Base-by-base conservation (phyloP, 2,329 filamentous ascomycete genomes). In the Fragosphaeria purpurea region DNA sequence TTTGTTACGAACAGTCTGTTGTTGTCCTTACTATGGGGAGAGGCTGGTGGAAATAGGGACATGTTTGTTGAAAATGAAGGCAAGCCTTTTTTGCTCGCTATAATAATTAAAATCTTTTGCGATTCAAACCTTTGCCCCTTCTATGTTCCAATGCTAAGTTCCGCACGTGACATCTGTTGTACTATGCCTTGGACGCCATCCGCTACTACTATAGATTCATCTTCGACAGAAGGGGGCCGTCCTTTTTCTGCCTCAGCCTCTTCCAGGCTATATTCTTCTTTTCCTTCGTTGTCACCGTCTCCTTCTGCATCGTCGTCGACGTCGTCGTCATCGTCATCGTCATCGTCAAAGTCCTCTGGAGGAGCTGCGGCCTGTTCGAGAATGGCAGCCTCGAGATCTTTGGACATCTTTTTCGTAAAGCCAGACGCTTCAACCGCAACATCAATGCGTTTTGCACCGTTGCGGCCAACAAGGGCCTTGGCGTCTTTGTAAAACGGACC, bases 341-440 rank as follows among this genome's bases (percentile, higher is more conserved):
- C 59, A 10, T 59, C 58, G 7, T 62, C 63, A 30, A 65, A 67
- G 41, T 62, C 59, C 2, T 60, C 63, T 11, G 13, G 63, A 61
- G 70, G 63, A 44, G 65, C 55, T 41, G 73, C 70, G 48, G 82
- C 79, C 63, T 89, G 85, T 70, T 86, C 85, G 59, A 84, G 83
- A 70, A 98, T 93, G 57, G 95, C 95, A 8, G 80, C 78, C 63
- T 96, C 93, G 12, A 98, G 71, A 59, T 98, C 93, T 66, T 93
- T 95, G 12, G 88, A 80, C 85, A 96, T 95, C 70, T 95, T 97
- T 72, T 85, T 94, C 22, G 88, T 95, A 66, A 98, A 97, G 0
- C 93, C 93, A 2, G 88, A 95, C 0, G 93, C 93, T 62, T 94
- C 86, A 1, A 95, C 89, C 35, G 87, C 80, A 12, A 94, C 83